Conservation (phyloP, 2,329 filamentous ascomycete genomes). For the Calonectria montana region DNA sequence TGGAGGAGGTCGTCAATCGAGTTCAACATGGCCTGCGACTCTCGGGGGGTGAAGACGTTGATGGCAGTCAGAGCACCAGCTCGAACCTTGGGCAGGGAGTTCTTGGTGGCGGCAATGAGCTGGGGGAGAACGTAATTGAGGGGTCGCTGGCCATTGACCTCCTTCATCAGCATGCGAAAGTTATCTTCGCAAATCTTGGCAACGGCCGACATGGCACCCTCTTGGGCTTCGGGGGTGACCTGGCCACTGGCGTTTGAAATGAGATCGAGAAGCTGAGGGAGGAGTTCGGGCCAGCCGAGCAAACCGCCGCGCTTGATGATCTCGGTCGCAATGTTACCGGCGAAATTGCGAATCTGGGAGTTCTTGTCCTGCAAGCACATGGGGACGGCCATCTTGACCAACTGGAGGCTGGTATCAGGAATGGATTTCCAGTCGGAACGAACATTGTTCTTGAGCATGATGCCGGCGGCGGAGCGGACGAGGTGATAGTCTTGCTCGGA, state of each 20-base stretch:
- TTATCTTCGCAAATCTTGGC: constrained; percentile 98
- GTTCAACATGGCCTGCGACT: constrained; percentile 83
- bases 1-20: constrained; percentile 85
- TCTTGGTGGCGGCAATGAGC: constrained; percentile 87
- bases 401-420: constrained; percentile 75
- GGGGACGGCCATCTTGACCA: constrained; percentile 84
- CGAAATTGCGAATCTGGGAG: constrained; percentile 85
- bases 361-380: constrained; percentile 84
- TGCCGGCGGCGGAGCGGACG: constrained; percentile 86
- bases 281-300: constrained; percentile 89
- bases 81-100: constrained; percentile 80
- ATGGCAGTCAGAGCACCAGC: constrained; percentile 84
- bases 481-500: constrained; percentile 74
- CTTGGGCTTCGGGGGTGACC: constrained; percentile 78
- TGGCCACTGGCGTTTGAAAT: constrained; percentile 79
- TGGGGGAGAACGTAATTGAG: constrained; percentile 91
- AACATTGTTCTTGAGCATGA: constrained; percentile 97
- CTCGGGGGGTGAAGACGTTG: constrained; percentile 90
- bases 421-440: constrained; percentile 80
- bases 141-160: constrained; percentile 89
- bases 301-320: constrained; percentile 86
- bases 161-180: constrained; percentile 83
- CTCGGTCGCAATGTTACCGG: constrained; percentile 95
- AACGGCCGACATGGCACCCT: constrained; percentile 93
- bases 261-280: constrained; percentile 84